Conservation (phyloP, 305 asterid species). For the Coffea humblotiana region DNA sequence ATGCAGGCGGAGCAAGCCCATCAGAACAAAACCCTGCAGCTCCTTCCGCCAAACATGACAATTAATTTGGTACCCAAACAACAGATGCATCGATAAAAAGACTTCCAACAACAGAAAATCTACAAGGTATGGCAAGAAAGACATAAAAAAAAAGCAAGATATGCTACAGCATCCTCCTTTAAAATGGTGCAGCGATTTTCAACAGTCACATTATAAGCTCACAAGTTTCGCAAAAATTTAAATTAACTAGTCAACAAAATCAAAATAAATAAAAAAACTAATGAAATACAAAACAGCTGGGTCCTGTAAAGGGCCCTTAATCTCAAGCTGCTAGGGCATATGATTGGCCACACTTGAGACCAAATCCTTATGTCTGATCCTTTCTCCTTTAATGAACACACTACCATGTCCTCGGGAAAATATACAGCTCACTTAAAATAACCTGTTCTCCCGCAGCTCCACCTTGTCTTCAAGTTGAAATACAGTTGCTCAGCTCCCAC, state of each 20-base stretch:
- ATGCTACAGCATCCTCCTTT: constrained; percentile 33
- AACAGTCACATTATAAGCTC: constrained; percentile 46
- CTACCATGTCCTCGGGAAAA: constrained; percentile 38
- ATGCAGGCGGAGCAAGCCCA: too few species aligned
- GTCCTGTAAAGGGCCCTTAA: constrained; percentile 21
- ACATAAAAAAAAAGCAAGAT: not conserved
- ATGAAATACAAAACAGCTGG: constrained; percentile 55
- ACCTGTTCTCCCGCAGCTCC: constrained; percentile 34
- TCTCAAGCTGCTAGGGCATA: constrained; percentile 33
- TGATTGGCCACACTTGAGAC: constrained; percentile 43
- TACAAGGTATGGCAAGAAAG: not conserved
- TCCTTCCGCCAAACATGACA: not conserved
- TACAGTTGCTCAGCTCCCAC: constrained; percentile 21
- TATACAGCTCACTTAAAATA: constrained; percentile 37
- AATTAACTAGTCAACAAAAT: constrained; percentile 37
- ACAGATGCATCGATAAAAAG: too few species aligned
- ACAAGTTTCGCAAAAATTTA: constrained; percentile 44
- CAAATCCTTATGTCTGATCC: constrained; percentile 34
- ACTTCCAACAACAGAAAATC: constrained; percentile 5
- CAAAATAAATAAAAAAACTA: constrained; percentile 41
- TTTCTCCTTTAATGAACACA: constrained; percentile 43
- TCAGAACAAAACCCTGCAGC: not conserved
- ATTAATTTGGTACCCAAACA: not conserved
- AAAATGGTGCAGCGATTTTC: constrained; percentile 34
- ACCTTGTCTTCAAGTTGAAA: constrained; percentile 3